Base-by-base conservation (phyloP, 768 basidiomycete genomes). In the Lactarius tabidus region DNA sequence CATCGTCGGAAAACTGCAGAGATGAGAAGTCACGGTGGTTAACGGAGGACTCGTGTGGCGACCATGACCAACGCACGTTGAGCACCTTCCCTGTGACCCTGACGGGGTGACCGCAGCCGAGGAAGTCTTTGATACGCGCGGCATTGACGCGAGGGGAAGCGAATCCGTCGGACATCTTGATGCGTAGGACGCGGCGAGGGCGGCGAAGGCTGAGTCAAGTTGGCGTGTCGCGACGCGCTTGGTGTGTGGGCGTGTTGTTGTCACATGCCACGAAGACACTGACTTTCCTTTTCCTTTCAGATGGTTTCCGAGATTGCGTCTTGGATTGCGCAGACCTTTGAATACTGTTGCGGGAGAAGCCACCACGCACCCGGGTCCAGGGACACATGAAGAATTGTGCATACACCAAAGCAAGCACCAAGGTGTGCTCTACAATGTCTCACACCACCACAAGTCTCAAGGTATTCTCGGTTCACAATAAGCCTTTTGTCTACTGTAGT, bases 71-170 rank as follows among this genome's bases (percentile, higher is more conserved):
- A 60, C 69, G 43, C 33, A 70, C 69, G 14, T 63, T 65, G 55
- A 65, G 53, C 26, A 70, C 62, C 31, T 68, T 70, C 8, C 67
- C 69, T 12, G 56, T 59, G 4, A 70, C n/a, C 35, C 67, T 54
- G 58, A 70, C 31, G 9, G 67, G 48, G 6, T 69, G 63, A 2
- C 23, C 29, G 20, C 61, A 35, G 39, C 54, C 63, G 12, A 61
- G n/a, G 51, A 43, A 70, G 55, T 54, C 20, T 31, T 52, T 65
- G 23, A 70, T 39, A 6, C 61, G 67, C 38, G 61, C 64, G 0
- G 57, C 41, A 59, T 70, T 70, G 17, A 70, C 64, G 63, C 69
- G 69, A 33, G 63, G 64, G 1, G 69, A 68, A 14, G 51, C 14
- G 9, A 41, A 33, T 17, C 57, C 57, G 7, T 62, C 60, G 3